Conservation (phyloP, 2,329 filamentous ascomycete species). For the Hymenoscyphus repandus region DNA sequence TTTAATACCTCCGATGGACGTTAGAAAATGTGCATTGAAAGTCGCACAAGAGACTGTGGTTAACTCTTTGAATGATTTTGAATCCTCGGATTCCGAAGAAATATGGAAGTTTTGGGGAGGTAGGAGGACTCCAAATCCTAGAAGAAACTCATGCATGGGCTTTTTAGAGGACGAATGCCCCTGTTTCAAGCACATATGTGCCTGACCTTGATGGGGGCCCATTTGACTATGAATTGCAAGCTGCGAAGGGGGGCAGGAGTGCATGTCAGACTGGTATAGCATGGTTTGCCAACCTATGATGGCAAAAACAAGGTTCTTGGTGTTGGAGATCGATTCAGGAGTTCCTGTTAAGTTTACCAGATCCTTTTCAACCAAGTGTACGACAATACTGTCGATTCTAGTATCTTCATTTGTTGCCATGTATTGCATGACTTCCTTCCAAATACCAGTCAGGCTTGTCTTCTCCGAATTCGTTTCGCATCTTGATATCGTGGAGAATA, state of each 20-base stretch:
- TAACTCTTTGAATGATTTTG: background rate
- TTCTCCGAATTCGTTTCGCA: background rate
- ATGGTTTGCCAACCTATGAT: conserved; percentile 26
- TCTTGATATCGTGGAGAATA: background rate
- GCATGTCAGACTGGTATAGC: conserved; percentile 19
- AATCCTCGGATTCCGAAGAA: background rate
- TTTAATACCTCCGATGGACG: conserved; percentile 14
- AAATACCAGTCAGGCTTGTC: conserved; percentile 3
- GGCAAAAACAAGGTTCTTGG: conserved; percentile 20
- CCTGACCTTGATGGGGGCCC: background rate
- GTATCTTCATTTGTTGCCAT: background rate
- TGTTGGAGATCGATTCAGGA: conserved; percentile 2
- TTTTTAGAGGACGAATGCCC: background rate
- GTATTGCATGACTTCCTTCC: conserved; percentile 6
- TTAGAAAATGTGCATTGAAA: conserved; percentile 19
- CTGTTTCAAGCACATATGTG: background rate
- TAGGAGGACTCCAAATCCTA: conserved; percentile 16
- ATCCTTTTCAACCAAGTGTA: background rate
- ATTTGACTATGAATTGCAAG: background rate
- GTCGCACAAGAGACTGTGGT: background rate
- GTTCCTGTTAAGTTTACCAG: background rate
- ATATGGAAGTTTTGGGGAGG: conserved; percentile 7
- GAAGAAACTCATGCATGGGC: conserved; percentile 1
- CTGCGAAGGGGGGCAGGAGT: conserved; percentile 6
- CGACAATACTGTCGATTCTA: conserved; percentile 21